Percentiles rank a stretch among this genome's conserved stretches.
Evolutionary conservation across 352 stramenopile genomes (phyloP).

Genomic region (Phytophthora megakarya): DNA sequence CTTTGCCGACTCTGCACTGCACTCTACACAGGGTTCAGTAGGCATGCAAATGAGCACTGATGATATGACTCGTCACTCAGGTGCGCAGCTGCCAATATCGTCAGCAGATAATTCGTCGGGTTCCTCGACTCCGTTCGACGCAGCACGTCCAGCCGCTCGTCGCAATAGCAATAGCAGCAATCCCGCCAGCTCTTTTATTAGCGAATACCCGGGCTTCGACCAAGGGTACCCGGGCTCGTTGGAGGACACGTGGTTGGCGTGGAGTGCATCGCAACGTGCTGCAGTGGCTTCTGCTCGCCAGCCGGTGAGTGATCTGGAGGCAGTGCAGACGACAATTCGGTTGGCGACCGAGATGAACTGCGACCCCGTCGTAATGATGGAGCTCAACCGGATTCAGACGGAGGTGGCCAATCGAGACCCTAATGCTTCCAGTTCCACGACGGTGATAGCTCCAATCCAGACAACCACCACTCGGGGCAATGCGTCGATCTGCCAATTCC

Average conservation of each 20-base stretch:
- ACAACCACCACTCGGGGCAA: constrained; percentile 25
- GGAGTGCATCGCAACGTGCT: constrained; percentile 45
- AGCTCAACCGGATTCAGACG: constrained; percentile 60
- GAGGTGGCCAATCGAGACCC: constrained; percentile 41
- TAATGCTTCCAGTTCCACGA: constrained; percentile 13
- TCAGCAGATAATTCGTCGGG: constrained; percentile 12
- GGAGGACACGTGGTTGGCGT: constrained; percentile 54
- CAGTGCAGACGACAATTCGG: constrained; percentile 66
- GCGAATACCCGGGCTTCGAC: constrained; percentile 29
- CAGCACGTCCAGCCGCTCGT: constrained; percentile 6
- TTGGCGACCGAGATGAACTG: constrained; percentile 72
- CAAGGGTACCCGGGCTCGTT: constrained; percentile 37
- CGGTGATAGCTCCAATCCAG: constrained; percentile 5
- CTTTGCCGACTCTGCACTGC: constrained; percentile 66
- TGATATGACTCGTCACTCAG: constrained; percentile 23
- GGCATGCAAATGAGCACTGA: constrained; percentile 39
- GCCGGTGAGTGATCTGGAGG: constrained; percentile 51
- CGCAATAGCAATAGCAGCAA: constrained; percentile 14
- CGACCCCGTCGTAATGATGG: constrained; percentile 52
- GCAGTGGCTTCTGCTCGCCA: constrained; percentile 23
- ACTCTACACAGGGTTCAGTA: constrained; percentile 44
- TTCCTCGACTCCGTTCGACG: constrained; percentile 18
- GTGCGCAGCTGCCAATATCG: neutral
- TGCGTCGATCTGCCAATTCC: constrained; percentile 61
- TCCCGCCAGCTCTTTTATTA: constrained; percentile 10